Evolutionary conservation across 148 eudicot genomes (phyloP).

Genomic region (Tetragonia tetragonoides): DNA sequence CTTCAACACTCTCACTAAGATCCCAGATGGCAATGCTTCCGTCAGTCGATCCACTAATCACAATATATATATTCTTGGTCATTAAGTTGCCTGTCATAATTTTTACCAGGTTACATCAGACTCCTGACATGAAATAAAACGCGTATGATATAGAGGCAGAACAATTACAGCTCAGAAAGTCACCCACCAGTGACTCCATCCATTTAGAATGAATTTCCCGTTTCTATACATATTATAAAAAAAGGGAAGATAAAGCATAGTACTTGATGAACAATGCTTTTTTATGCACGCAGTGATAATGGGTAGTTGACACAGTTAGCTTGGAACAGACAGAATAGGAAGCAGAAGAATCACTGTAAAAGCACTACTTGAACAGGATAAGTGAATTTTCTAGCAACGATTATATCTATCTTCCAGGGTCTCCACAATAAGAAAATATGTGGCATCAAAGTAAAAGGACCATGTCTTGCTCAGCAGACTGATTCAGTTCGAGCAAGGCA

Average conservation of each 20-base stretch:
- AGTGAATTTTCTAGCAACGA: not conserved
- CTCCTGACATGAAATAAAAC: not conserved
- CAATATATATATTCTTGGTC: conserved; percentile 52
- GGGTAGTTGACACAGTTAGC: too few relatives aligned
- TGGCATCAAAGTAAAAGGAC: not conserved
- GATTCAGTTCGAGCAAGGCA: not conserved
- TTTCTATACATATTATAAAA: too few relatives aligned
- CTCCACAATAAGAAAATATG: not conserved
- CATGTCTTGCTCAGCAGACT: not conserved
- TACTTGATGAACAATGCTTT: too few relatives aligned
- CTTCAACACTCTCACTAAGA: conserved; percentile 61
- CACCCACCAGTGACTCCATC: not conserved
- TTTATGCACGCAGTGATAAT: too few relatives aligned
- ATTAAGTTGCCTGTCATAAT: conserved; percentile 44
- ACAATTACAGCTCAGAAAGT: conserved; percentile 3
- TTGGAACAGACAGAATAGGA: too few relatives aligned
- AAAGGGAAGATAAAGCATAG: too few relatives aligned
- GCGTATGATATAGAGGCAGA: not conserved
- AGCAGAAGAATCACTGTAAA: too few relatives aligned
- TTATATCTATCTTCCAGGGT: not conserved
- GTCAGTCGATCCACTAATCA: conserved; percentile 87
- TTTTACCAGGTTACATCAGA: not conserved
- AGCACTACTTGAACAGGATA: not conserved
- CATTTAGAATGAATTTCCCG: too few relatives aligned
- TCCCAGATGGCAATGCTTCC: conserved; percentile 97